Percentiles rank a stretch among this genome's conserved stretches.
phyloP scores from a whole-genome alignment of 495 filamentous ascomycete species.

The Lentithecium fluviatile region DNA sequence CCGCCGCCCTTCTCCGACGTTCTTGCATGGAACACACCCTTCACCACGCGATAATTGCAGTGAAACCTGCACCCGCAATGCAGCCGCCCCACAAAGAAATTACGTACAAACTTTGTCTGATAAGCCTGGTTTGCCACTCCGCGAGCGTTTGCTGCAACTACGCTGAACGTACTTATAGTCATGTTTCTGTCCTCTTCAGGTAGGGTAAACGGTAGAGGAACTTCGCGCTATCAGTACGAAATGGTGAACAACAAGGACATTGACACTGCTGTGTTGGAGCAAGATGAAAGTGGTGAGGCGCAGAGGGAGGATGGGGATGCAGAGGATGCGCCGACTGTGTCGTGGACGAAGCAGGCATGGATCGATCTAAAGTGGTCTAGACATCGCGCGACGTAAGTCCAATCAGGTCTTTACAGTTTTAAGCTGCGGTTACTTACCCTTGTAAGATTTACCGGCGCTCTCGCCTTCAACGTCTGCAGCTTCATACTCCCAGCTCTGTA shows the following conservation, averaged over 20 bases:
- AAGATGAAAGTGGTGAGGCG: neutral
- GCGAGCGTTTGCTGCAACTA: no score
- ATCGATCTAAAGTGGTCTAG: neutral
- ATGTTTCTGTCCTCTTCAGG: constrained; percentile 1
- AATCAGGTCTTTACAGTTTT: no score
- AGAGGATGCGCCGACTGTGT: neutral
- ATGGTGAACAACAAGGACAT: constrained; percentile 18
- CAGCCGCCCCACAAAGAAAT: no score
- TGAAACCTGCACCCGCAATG: no score
- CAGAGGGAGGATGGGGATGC: neutral
- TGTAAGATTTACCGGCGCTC: constrained; percentile 53
- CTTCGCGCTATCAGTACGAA: constrained; percentile 10
- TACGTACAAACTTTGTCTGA: no score
- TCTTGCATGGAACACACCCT: no score
- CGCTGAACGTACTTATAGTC: neutral
- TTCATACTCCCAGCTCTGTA: constrained; percentile 71
- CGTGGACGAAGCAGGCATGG: constrained; percentile 8
- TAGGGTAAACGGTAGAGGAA: neutral
- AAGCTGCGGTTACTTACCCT: neutral
- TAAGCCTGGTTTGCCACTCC: no score
- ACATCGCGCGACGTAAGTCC: neutral
- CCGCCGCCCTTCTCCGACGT: no score
- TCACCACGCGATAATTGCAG: no score
- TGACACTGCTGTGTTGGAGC: neutral
- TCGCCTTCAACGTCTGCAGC: constrained; percentile 62